Base-by-base conservation (phyloP, 495 filamentous ascomycete genomes). In the Poronia punctata region DNA sequence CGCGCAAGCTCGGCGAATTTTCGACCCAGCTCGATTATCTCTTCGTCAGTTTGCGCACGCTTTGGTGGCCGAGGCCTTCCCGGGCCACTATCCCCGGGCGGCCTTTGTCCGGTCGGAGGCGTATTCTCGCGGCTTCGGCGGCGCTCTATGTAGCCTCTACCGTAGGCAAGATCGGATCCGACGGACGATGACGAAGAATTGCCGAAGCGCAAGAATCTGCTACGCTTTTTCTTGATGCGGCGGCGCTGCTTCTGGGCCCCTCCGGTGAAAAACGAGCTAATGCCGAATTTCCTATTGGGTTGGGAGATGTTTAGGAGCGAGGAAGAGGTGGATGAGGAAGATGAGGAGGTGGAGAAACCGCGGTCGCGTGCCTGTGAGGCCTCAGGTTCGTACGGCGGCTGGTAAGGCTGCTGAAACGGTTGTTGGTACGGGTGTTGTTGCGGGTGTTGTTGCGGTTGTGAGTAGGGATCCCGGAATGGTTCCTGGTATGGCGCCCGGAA, bases 161-260 rank as follows among this genome's bases (percentile, higher is more conserved):
- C 74, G 43, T 78, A 78, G 16, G 72, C 74, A 29, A 78, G 49
- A 36, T 76, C 72, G 28, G 64, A 67, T 35, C 72, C 65, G 26
- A 75, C 57, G 3, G 67, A 68, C 5, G 65, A 70, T 4, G 64
- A 65, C 12, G 67, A 72, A 15, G 57, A 63, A 49, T 74, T 76
- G 24, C 64, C 66, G 21, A 47, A 54, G 33, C 58, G 61, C 14
- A 74, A 57, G 20, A 69, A 57, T 23, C 64, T 60, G 35, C 56
- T 62, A 22, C 70, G 67, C 48, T 62, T 66, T 52, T 67, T 64
- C 32, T 48, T 60, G 38, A 57, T 43, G 40, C 57, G 55, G 40
- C 52, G 50, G 24, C 51, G 41, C 2, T 39, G 54, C 17, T 56
- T 58, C 18, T 54, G 52, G 19, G 56, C 49, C 8, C 51, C 47